Conservation (phyloP, 257 asterid species). For the Ajuga chamaepitys region DNA sequence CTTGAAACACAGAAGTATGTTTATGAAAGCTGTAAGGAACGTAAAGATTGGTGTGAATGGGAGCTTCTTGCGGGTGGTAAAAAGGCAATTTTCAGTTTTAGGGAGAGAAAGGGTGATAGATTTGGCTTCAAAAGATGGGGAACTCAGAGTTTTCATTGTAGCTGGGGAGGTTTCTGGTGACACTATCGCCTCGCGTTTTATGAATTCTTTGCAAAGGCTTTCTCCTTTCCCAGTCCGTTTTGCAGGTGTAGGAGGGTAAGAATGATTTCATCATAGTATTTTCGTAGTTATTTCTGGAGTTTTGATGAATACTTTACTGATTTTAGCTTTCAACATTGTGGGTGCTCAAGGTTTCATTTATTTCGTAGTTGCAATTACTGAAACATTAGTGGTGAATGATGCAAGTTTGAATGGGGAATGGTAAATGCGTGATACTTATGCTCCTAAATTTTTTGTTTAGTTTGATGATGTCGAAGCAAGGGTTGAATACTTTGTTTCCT, state of each 20-base stretch:
- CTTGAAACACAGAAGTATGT: slow-evolving; percentile 15
- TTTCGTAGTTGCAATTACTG: background rate
- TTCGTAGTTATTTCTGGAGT: background rate
- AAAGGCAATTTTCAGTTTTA: slow-evolving; percentile 36
- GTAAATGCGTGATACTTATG: background rate
- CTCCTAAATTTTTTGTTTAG: slow-evolving; percentile 23
- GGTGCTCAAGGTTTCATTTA: background rate
- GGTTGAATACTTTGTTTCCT: slow-evolving; percentile 59
- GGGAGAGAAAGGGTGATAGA: slow-evolving; percentile 33
- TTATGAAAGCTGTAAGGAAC: slow-evolving; percentile 20
- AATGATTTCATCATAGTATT: background rate
- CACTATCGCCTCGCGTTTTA: slow-evolving; percentile 71
- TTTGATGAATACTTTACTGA: background rate
- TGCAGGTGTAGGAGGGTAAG: slow-evolving; percentile 92
- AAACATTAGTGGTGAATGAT: background rate
- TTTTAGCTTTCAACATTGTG: background rate
- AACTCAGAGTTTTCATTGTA: slow-evolving; percentile 81
- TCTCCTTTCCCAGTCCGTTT: slow-evolving; percentile 70
- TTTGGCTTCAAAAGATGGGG: slow-evolving; percentile 70
- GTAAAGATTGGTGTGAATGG: slow-evolving; percentile 10
- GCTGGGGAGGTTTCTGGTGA: slow-evolving; percentile 99
- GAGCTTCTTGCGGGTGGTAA: slow-evolving; percentile 22
- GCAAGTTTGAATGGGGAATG: slow-evolving; percentile 10
- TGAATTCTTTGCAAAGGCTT: slow-evolving; percentile 57
- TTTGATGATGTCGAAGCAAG: slow-evolving; percentile 65